phyloP scores from a whole-genome alignment of 345 rosid species.

The Citrus mangshanensis region DNA sequence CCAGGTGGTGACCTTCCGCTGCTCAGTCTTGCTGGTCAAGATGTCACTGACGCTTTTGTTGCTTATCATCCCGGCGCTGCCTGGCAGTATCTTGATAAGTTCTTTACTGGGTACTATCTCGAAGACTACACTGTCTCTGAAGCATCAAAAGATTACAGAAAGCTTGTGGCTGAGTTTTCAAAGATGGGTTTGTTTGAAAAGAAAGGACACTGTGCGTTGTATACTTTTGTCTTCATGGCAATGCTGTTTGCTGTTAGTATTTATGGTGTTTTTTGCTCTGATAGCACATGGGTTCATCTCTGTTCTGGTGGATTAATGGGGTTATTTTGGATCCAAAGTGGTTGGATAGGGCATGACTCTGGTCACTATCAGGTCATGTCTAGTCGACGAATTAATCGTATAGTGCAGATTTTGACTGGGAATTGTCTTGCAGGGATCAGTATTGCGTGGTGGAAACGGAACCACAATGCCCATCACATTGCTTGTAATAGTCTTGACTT shows the following conservation, averaged over 20 bases:
- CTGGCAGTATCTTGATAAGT: constrained; percentile 44
- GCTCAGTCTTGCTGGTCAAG: constrained; percentile 48
- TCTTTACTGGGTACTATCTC: constrained; percentile 50
- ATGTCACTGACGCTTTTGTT: constrained; percentile 53
- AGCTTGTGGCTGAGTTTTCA: constrained; percentile 37
- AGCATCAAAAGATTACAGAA: constrained; percentile 43
- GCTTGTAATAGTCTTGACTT: constrained; percentile 53
- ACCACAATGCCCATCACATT: constrained; percentile 57
- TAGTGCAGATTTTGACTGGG: constrained; percentile 53
- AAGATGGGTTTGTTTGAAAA: constrained; percentile 47
- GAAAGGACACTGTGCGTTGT: constrained; percentile 32
- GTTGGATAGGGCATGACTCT: constrained; percentile 80
- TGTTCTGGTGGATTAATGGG: constrained; percentile 40
- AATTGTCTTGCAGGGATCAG: constrained; percentile 73
- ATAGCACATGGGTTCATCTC: constrained; percentile 34
- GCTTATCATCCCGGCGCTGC: constrained; percentile 49
- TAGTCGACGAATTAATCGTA: constrained; percentile 29
- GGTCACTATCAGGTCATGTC: constrained; percentile 56
- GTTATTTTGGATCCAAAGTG: constrained; percentile 58
- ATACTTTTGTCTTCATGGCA: constrained; percentile 19
- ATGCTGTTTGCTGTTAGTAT: constrained; percentile 30
- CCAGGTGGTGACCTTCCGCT: constrained; percentile 47
- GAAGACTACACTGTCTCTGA: constrained; percentile 42
- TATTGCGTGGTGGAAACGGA: constrained; percentile 62
- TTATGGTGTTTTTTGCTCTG: constrained; percentile 35